These are phyloP conservation scores for Suhomyces sp. DNA, from an alignment of 805 yeast species.

Conservation along the genomic window DNA sequence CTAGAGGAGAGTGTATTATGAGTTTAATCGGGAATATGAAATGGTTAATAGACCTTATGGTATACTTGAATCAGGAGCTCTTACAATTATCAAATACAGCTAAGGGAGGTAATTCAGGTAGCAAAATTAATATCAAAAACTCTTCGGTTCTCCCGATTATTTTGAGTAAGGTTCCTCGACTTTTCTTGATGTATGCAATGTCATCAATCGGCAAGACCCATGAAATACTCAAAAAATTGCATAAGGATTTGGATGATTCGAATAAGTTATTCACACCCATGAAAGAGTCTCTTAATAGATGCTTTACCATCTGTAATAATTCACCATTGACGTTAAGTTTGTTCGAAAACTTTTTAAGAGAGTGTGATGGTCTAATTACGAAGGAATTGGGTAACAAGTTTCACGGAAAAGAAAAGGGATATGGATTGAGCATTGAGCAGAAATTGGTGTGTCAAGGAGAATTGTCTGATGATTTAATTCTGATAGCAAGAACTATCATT, in stretches of 20 bases:
- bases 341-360: slow-evolving; percentile 62
- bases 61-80: slow-evolving; percentile 71
- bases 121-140: slow-evolving; percentile 25
- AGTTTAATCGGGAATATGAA: slow-evolving; percentile 71
- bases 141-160: slow-evolving; percentile 58
- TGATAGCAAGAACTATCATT: slow-evolving; percentile 44
- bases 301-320: slow-evolving; percentile 46
- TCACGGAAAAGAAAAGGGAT: slow-evolving; percentile 22
- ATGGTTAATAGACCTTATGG: slow-evolving; percentile 82
- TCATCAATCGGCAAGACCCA: slow-evolving; percentile 64
- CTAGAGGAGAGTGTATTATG: slow-evolving; percentile 62
- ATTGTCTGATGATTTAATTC: slow-evolving; percentile 46
- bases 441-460: slow-evolving; percentile 60
- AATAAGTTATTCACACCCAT: slow-evolving; percentile 48
- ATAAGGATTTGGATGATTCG: slow-evolving; percentile 46
- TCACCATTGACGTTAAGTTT: slow-evolving; percentile 55
- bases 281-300: slow-evolving; percentile 51
- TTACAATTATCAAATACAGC: slow-evolving; percentile 41
- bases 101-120: slow-evolving; percentile 16
- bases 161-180: slow-evolving; percentile 68
- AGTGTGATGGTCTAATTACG: slow-evolving; percentile 45
- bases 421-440: slow-evolving; percentile 56
- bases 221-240: slow-evolving; percentile 55
- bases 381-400: slow-evolving; percentile 27
- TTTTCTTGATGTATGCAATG: slow-evolving; percentile 63